Conservation (phyloP, 1,284 basidiomycete genomes). For the Tilletiaria anomala region DNA sequence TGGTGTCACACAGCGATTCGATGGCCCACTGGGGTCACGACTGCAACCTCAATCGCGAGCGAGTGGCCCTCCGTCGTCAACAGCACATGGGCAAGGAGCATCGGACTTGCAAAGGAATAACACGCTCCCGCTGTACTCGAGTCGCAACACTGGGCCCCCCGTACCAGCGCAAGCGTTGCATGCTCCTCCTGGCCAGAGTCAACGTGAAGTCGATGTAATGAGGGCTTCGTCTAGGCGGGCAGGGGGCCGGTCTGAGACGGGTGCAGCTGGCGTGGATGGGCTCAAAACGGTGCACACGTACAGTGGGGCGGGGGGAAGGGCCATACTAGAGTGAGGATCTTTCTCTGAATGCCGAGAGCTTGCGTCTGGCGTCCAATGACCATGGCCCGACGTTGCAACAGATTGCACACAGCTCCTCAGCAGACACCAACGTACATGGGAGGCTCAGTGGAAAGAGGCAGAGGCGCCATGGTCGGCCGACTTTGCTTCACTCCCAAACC, state of each 20-base stretch:
- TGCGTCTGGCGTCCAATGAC: background rate
- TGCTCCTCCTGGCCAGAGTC: background rate
- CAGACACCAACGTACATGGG: background rate
- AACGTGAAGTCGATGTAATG: background rate
- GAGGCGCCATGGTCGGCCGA: background rate
- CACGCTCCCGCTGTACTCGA: background rate
- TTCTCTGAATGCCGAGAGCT: background rate
- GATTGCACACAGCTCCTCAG: background rate
- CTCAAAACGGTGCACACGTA: background rate
- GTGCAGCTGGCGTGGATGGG: too few relatives aligned
- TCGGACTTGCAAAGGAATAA: background rate
- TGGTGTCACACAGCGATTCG: background rate
- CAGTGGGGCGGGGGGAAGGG: background rate
- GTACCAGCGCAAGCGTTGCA: background rate
- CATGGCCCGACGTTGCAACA: too few relatives aligned
- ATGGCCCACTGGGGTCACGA: background rate
- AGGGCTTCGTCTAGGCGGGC: background rate
- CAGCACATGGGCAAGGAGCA: background rate
- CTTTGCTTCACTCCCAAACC: slow-evolving; percentile 8
- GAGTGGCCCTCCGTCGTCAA: background rate
- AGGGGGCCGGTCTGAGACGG: background rate
- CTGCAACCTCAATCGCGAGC: background rate
- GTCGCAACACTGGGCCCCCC: background rate
- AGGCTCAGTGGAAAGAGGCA: background rate
- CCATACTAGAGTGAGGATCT: background rate